Conservation (phyloP, 2,329 filamentous ascomycete genomes). For the Diaporthe helianthi region DNA sequence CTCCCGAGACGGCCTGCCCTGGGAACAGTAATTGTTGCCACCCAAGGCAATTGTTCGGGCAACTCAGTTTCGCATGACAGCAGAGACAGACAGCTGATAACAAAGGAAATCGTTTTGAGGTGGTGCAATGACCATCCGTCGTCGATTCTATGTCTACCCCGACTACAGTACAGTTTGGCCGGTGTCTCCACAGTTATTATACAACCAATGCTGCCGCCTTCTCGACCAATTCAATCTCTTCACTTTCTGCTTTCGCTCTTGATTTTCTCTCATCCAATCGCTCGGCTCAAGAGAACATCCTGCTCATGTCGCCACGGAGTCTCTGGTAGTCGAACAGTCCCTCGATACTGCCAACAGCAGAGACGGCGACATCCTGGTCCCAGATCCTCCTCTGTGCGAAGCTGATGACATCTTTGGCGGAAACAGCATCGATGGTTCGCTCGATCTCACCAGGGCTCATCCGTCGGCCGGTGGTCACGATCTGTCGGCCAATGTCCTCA, state of each 20-base stretch:
- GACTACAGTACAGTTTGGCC: constrained; percentile 49
- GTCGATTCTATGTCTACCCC: constrained; percentile 44
- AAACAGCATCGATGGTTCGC: constrained; percentile 85
- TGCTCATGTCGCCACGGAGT: constrained; percentile 47
- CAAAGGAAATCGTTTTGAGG: constrained; percentile 30
- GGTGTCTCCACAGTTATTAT: constrained; percentile 45
- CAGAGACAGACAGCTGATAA: background rate
- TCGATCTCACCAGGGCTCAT: constrained; percentile 94
- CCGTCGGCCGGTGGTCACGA: constrained; percentile 93
- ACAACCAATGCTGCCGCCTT: constrained; percentile 39
- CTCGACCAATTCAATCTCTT: constrained; percentile 34
- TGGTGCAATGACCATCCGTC: constrained; percentile 36
- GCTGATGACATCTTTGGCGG: constrained; percentile 95
- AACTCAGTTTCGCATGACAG: background rate
- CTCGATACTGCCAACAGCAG: constrained; percentile 92
- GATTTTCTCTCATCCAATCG: background rate
- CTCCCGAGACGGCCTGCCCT: background rate
- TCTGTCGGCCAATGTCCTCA: constrained; percentile 98
- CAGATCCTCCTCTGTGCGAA: constrained; percentile 95
- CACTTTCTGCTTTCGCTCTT: constrained; percentile 25
- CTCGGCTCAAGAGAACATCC: constrained; percentile 43
- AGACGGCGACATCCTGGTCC: constrained; percentile 96
- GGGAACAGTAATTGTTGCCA: background rate
- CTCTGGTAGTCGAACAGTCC: constrained; percentile 75
- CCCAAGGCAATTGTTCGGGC: background rate